A percentile compares a stretch with the other conserved stretches of the same genome.
Conservation (phyloP, 2,329 filamentous ascomycete genomes). For the Botryotinia globosa region DNA sequence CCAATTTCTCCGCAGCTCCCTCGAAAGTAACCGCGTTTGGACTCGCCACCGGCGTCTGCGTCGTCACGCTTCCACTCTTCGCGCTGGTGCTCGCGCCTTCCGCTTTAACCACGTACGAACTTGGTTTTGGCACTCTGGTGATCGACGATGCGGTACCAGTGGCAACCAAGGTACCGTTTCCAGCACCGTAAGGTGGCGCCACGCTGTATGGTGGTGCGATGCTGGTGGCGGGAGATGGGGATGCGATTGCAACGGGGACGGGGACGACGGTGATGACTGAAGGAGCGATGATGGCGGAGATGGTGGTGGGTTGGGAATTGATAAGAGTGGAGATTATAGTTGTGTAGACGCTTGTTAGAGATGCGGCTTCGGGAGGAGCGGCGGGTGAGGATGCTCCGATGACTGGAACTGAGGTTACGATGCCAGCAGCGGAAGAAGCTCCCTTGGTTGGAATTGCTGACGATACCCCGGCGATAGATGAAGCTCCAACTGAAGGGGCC, state of each 20-base stretch:
- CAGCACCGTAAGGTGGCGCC: background rate
- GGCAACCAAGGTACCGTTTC: background rate
- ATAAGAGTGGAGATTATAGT: background rate
- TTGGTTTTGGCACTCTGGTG: background rate
- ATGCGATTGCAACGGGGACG: background rate
- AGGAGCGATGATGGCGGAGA: background rate
- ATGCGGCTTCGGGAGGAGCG: background rate
- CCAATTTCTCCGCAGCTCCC: background rate
- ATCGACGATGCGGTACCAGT: background rate
- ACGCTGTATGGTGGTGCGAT: background rate
- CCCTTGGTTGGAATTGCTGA: background rate
- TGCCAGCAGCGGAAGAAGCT: background rate
- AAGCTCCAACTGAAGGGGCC: background rate
- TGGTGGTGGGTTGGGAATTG: background rate
- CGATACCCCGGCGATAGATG: background rate
- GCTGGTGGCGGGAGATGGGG: background rate
- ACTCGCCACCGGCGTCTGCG: background rate
- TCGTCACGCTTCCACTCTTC: background rate
- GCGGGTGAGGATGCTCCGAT: background rate
- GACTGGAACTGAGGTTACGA: background rate
- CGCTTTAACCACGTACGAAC: background rate
- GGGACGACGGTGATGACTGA: constrained; percentile 12
- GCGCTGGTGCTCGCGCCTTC: background rate
- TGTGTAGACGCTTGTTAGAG: background rate
- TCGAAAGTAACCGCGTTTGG: background rate